Evolutionary conservation across 73 alveolate species (phyloP).

Genomic region (Durusdinium trenchii): DNA sequence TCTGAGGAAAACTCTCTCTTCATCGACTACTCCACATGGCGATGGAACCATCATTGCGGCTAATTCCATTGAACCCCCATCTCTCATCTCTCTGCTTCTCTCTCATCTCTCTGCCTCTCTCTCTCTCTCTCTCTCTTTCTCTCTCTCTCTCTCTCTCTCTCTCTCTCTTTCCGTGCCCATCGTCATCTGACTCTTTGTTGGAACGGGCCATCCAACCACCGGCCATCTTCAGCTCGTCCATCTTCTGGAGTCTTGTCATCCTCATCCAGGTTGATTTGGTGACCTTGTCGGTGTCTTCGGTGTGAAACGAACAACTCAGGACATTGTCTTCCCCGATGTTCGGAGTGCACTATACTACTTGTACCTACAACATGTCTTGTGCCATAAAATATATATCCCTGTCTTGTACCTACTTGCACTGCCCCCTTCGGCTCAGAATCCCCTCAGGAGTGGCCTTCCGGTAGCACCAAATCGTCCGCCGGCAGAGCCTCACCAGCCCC

Average conservation of each 20-base stretch:
- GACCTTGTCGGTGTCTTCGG: no score
- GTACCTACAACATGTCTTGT: no score
- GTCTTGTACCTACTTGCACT: no score
- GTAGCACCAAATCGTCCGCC: conserved; percentile 78
- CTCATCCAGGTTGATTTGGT: conserved; percentile 87
- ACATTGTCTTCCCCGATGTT: no score
- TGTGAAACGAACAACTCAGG: no score
- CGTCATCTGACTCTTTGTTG: no score
- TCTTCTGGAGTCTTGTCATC: conserved; percentile 80
- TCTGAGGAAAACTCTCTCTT: neutral
- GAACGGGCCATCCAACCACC: conserved; percentile 35
- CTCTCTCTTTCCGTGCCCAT: no score
- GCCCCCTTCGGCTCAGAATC: no score
- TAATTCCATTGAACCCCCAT: neutral
- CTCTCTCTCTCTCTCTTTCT: neutral
- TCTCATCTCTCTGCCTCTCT: neutral
- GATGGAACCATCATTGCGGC: neutral
- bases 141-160: no score
- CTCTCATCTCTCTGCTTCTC: neutral
- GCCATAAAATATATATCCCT: no score
- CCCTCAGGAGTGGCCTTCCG: no score
- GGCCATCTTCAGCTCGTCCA: neutral
- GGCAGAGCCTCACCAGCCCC: conserved; percentile 95
- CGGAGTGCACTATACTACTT: no score
- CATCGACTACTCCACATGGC: neutral